These are phyloP conservation scores for Fusarium dimerum DNA, from an alignment of 2,329 filamentous ascomycete genomes.

Conservation along the genomic window DNA sequence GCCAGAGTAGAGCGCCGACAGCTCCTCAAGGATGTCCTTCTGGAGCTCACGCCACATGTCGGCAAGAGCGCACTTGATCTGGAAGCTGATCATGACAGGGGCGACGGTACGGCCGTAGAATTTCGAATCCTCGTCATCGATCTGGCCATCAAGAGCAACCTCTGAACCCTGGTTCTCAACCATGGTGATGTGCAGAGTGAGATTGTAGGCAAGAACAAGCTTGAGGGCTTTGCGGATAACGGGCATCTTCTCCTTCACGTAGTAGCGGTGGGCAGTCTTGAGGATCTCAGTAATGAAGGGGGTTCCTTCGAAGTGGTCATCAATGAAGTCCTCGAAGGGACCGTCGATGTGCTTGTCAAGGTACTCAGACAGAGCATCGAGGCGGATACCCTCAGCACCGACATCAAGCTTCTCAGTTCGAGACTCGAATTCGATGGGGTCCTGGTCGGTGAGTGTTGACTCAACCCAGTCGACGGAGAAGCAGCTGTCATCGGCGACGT, in stretches of 20 bases:
- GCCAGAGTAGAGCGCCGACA: constrained; percentile 91
- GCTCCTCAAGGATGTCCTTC: constrained; percentile 92
- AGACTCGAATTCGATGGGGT: constrained; percentile 79
- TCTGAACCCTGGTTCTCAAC: constrained; percentile 87
- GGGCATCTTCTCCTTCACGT: constrained; percentile 81
- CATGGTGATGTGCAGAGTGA: constrained; percentile 92
- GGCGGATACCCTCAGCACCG: constrained; percentile 83
- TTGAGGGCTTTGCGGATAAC: constrained; percentile 95
- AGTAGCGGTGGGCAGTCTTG: constrained; percentile 93
- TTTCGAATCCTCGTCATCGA: constrained; percentile 82
- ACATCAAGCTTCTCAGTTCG: constrained; percentile 88
- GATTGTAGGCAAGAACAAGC: constrained; percentile 91
- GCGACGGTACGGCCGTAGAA: constrained; percentile 89
- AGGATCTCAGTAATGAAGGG: constrained; percentile 94
- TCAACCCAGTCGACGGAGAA: constrained; percentile 95
- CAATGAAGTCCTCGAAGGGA: constrained; percentile 89
- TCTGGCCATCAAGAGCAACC: constrained; percentile 74
- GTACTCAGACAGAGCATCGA: constrained; percentile 81
- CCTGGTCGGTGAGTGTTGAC: constrained; percentile 65
- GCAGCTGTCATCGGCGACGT: constrained; percentile 86
- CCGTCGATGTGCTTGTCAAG: constrained; percentile 93
- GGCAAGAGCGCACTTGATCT: constrained; percentile 95
- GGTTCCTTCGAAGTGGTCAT: constrained; percentile 94
- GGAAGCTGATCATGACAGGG: constrained; percentile 99
- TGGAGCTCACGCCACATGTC: constrained; percentile 98